Conservation (phyloP, 1,139 yeast genomes). For the Taphrina communis region DNA sequence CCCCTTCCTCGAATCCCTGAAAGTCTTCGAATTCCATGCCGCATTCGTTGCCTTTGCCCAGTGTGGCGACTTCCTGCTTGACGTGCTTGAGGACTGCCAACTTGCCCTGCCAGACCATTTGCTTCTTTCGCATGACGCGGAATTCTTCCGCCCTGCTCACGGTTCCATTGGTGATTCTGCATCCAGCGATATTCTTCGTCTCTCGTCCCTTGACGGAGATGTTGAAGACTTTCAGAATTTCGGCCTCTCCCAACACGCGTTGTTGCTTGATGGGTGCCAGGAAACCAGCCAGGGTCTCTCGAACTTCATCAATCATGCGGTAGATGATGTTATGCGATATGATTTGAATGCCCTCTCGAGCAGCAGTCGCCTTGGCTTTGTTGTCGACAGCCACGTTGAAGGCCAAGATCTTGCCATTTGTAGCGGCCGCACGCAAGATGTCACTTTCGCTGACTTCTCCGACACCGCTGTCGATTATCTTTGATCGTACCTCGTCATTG, state of each 20-base stretch:
- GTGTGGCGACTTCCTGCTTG: conserved; percentile 78
- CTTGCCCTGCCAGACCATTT: conserved; percentile 68
- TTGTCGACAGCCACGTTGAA: conserved; percentile 78
- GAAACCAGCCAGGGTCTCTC: conserved; percentile 64
- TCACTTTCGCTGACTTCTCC: conserved; percentile 88
- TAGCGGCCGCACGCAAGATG: conserved; percentile 76
- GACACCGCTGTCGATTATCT: conserved; percentile 73
- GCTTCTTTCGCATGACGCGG: conserved; percentile 64
- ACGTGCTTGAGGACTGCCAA: conserved; percentile 78
- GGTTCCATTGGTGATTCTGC: conserved; percentile 75
- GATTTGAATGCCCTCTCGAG: conserved; percentile 63
- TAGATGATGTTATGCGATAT: conserved; percentile 80
- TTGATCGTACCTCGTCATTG: conserved; percentile 77
- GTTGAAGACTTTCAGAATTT: conserved; percentile 72
- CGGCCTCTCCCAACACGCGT: conserved; percentile 71
- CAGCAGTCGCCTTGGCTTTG: conserved; percentile 67
- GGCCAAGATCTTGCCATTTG: conserved; percentile 66
- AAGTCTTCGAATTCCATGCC: conserved; percentile 77
- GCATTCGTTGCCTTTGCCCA: conserved; percentile 86
- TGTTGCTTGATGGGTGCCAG: conserved; percentile 73
- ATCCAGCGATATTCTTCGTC: conserved; percentile 77
- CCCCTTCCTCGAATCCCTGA: conserved; percentile 77
- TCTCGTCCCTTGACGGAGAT: conserved; percentile 63
- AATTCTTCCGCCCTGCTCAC: conserved; percentile 66
- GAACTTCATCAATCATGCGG: conserved; percentile 83